phyloP scores from a whole-genome alignment of 345 rosid genomes.

The Odontarrhena argentea region DNA sequence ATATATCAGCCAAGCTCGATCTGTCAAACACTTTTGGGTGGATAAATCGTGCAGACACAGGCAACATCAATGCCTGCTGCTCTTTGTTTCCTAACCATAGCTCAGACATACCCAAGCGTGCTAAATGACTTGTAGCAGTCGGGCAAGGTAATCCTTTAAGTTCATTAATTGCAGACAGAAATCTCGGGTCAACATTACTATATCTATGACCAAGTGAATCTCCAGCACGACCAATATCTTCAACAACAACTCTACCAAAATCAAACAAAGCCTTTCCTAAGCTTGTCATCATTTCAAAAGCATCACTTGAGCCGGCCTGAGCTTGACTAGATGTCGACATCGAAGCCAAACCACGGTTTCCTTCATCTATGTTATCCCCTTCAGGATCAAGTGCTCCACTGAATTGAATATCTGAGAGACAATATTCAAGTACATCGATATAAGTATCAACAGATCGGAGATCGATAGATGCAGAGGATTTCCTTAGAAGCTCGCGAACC shows the following conservation, averaged over 20 bases:
- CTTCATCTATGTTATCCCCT: constrained; percentile 43
- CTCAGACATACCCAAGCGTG: constrained; percentile 66
- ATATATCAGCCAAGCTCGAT: constrained; percentile 59
- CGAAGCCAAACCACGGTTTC: constrained; percentile 44
- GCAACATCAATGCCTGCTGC: constrained; percentile 75
- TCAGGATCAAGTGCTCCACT: constrained; percentile 44
- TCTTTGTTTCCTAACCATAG: constrained; percentile 88
- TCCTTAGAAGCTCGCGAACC: constrained; percentile 83
- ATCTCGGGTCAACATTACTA: constrained; percentile 51
- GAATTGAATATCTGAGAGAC: constrained; percentile 81
- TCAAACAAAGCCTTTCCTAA: constrained; percentile 89
- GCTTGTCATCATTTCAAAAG: constrained; percentile 92
- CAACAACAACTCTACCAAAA: constrained; percentile 88
- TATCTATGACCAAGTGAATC: constrained; percentile 43
- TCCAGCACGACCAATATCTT: constrained; percentile 85
- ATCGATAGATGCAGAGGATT: constrained; percentile 64
- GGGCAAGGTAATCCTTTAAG: constrained; percentile 85
- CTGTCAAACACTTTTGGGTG: constrained; percentile 80
- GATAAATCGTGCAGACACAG: constrained; percentile 74
- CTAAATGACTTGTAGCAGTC: constrained; percentile 72
- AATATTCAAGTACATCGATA: constrained; percentile 87
- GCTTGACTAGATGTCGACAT: constrained; percentile 46
- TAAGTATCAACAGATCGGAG: constrained; percentile 84
- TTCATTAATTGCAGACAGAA: constrained; percentile 57
- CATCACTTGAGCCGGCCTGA: constrained; percentile 80